Base-by-base conservation (phyloP, 2,329 filamentous ascomycete genomes). In the Pyrenochaeta sp. region DNA sequence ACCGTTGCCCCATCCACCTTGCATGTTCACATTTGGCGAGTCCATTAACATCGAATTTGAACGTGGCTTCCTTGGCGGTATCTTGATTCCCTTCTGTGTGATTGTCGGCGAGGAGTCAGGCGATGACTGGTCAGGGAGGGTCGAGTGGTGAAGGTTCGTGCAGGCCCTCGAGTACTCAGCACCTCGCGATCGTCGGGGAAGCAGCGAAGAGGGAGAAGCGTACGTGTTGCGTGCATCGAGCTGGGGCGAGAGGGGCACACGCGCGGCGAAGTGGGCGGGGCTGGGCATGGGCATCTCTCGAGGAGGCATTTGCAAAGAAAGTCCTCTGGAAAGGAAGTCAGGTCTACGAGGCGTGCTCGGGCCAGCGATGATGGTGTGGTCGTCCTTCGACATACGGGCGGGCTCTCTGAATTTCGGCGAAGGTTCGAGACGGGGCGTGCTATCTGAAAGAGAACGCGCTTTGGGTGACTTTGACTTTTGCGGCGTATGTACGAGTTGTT, bases 101-200 rank as follows among this genome's bases (percentile, higher is more conserved):
- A 95, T 89, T 12, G 90, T 93, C 0, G 95, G 95, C 0, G 93
- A 97, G 0, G 92, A 95, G 75, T 96, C 93, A 3, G 93, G 93
- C 5, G 91, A 95, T 0, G 91, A 91, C 75, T 90, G 87, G 67
- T 97, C 92, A 54, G 94, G 93, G 8, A 98, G 85, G 0, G 91
- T 98, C 15, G 94, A 97, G 78, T 98, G 95, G 79, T 98, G 95
- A 24, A 99, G 84, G 74, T 93, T 96, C 10, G 94, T 97, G 61
- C 92, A 95, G 10, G 93, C 93, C 66, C 94, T 87, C 40, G 94
- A 94, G 77, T 97, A 98, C 79, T 98, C 94, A 59, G 97, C 83
- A 43, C 94, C 94, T 54, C 94, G 88, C 30, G 93, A 97, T 60
- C 93, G 89, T 64, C 94, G 88, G 19, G 94, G 94, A 7, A 98